phyloP scores from a whole-genome alignment of 306 rosid species.

The cucumber (Cucumis sativus) region DNA sequence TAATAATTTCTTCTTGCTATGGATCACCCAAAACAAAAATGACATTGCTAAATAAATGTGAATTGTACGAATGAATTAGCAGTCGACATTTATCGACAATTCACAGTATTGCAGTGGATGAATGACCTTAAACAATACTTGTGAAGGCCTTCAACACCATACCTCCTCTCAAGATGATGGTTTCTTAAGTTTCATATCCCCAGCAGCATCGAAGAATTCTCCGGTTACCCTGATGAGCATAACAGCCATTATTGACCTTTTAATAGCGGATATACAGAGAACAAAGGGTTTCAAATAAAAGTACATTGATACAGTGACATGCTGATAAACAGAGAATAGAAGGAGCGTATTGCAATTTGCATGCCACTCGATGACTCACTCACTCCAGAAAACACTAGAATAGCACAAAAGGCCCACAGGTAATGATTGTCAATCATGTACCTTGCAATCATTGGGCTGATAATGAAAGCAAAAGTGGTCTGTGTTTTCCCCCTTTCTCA shows the following conservation, averaged over 20 bases:
- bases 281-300: background rate
- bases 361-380: background rate
- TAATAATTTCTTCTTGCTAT: background rate
- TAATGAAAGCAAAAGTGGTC: background rate
- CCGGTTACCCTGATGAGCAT: constrained; percentile 60
- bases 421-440: background rate
- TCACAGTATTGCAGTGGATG: background rate
- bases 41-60: background rate
- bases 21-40: background rate
- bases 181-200: background rate
- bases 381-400: background rate
- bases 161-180: background rate
- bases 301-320: background rate
- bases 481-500: background rate
- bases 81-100: background rate
- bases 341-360: background rate
- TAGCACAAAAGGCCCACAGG: background rate
- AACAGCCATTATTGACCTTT: background rate
- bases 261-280: background rate
- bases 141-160: background rate
- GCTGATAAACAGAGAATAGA: background rate
- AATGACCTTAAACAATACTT: background rate
- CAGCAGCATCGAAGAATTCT: constrained; percentile 24
- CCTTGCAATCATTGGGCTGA: background rate
- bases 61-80: background rate